Base-by-base conservation (phyloP, 345 rosid species). In the Hibiscus mutabilis region DNA sequence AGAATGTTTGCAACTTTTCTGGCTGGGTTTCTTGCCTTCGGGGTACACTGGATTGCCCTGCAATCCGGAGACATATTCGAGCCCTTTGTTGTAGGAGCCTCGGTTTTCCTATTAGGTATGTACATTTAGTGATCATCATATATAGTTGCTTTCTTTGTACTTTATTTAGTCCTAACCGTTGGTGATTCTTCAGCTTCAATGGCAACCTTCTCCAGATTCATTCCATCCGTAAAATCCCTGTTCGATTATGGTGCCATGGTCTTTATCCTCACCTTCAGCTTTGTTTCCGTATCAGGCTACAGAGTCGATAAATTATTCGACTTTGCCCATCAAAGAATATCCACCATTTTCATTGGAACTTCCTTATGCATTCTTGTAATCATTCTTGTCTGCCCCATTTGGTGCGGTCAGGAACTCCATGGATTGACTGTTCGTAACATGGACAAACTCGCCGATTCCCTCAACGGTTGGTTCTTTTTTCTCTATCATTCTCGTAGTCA, bases 341-440 rank as follows among this genome's bases (percentile, higher is more conserved):
- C 93, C 53, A 88, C 97, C 19, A 79, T 89, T 53, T 85, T 79
- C 2, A 81, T 86, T 25, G 96, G 97, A 56, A 77, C 88, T 55
- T 79, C 93, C 31, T 59, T 88, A 3, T 88, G 91, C 84, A 78
- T 89, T 71, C 35, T 86, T 59, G 83, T 82, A 31, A 83, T 85
- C 81, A 85, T 84, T 75, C 58, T 85, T 47, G 55, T 86, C 66
- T 88, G 78, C 62, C 97, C 93, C 72, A 82, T 86, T 18, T 91
- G 97, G 96, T 95, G 91, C 15, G 93, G 96, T n/a, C 60, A 72
- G 51, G 89, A 91, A 77, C 96, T 91, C 61, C 91, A 91, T 76
- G 75, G 70, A 58, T 81, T 86, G 67, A 75, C 80, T 67, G 82
- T 74, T 33, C 83, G 78, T 33, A 88, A 91, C 79, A 62, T 88